Conservation (phyloP, 1,284 basidiomycete genomes). For the Pulchroboletus neoregius region DNA sequence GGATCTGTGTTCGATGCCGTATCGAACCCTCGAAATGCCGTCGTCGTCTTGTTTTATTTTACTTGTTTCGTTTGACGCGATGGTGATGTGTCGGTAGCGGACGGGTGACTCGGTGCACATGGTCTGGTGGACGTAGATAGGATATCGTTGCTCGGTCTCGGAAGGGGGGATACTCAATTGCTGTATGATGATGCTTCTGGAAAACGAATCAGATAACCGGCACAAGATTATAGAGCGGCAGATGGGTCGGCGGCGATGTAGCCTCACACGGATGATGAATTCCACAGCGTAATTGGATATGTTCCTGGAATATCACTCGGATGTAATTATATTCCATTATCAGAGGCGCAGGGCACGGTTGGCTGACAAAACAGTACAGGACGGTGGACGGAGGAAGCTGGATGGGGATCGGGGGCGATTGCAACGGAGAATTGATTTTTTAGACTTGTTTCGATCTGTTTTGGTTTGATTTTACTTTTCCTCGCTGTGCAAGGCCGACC, state of each 20-base stretch:
- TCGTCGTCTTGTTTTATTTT: not conserved
- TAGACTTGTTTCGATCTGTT: constrained; percentile 6
- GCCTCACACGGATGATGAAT: not conserved
- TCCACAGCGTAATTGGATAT: constrained; percentile 4
- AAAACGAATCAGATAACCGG: constrained; percentile 4
- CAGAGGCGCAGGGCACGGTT: not conserved
- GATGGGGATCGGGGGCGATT: constrained; percentile 10
- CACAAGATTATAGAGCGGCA: not conserved
- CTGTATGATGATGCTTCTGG: not conserved
- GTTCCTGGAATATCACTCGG: constrained; percentile 6
- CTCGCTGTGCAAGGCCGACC: not conserved
- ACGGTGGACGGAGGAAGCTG: not conserved
- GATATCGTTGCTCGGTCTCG: constrained; percentile 7
- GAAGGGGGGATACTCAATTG: not conserved
- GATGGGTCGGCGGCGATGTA: constrained; percentile 14
- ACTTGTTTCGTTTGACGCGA: constrained; percentile 1
- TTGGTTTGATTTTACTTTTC: constrained; percentile 1
- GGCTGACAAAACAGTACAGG: too few species aligned
- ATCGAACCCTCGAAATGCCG: constrained; percentile 6
- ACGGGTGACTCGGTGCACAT: constrained; percentile 28
- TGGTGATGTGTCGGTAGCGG: constrained; percentile 13
- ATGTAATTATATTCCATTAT: constrained; percentile 4
- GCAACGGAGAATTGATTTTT: not conserved
- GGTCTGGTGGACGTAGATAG: constrained; percentile 5
- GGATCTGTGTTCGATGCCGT: not conserved